These are phyloP conservation scores for Candida oleophila DNA, from an alignment of 805 yeast genomes.

Conservation along the genomic window DNA sequence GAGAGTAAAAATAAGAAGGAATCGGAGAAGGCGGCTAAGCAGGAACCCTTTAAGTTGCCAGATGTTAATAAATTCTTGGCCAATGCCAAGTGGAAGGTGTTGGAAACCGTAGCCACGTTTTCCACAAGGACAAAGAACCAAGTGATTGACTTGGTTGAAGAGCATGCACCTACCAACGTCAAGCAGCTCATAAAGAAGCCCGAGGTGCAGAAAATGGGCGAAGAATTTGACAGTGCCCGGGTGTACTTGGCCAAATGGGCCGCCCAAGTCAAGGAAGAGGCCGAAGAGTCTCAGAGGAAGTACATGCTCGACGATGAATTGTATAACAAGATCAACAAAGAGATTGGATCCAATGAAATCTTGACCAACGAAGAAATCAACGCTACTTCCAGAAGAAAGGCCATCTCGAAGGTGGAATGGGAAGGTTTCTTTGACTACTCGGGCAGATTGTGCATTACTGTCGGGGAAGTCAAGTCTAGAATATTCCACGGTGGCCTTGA, in stretches of 20 bases:
- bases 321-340: slow-evolving; percentile 55
- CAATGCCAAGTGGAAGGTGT: slow-evolving; percentile 80
- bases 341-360: slow-evolving; percentile 58
- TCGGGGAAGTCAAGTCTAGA: slow-evolving; percentile 72
- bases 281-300: slow-evolving; percentile 57
- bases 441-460: slow-evolving; percentile 75
- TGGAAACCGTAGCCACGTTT: slow-evolving; percentile 81
- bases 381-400: slow-evolving; percentile 62
- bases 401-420: slow-evolving; percentile 78
- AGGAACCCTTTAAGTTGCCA: slow-evolving; percentile 26
- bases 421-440: slow-evolving; percentile 72
- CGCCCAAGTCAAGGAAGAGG: slow-evolving; percentile 86
- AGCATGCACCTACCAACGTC: slow-evolving; percentile 59
- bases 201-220: slow-evolving; percentile 76
- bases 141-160: slow-evolving; percentile 64
- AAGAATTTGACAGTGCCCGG: slow-evolving; percentile 91
- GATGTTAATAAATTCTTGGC: slow-evolving; percentile 51
- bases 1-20: slow-evolving; percentile 10
- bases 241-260: slow-evolving; percentile 97
- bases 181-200: slow-evolving; percentile 67
- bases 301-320: slow-evolving; percentile 58
- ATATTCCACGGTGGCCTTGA: slow-evolving; percentile 89
- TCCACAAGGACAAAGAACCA: slow-evolving; percentile 49
- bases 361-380: slow-evolving; percentile 60
- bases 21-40: slow-evolving; percentile 1